Percentiles rank a stretch among this genome's conserved stretches.
These are phyloP conservation scores for Tripterygium wilfordii DNA, from an alignment of 177 flowering plant species.

Conservation along the genomic window DNA sequence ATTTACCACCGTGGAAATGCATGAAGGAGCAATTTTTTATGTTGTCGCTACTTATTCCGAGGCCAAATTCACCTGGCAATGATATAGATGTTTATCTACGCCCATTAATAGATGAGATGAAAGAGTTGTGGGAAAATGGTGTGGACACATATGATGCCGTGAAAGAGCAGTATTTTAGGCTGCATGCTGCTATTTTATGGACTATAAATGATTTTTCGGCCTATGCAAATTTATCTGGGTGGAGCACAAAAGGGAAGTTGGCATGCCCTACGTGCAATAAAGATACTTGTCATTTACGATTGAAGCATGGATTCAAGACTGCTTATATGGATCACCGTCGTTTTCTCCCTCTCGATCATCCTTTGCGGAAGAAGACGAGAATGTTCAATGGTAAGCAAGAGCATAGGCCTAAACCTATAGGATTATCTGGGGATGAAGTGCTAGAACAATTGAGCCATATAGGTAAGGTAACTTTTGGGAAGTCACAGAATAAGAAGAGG, in stretches of 20 bases:
- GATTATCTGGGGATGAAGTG: too few species aligned
- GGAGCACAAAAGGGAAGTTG: background rate
- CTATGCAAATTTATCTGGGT: background rate
- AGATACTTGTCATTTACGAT: background rate
- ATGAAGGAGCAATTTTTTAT: background rate
- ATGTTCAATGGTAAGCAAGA: too few species aligned
- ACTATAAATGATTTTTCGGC: conserved; percentile 3
- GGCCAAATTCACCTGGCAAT: background rate
- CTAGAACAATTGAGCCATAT: too few species aligned
- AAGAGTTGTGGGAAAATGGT: background rate
- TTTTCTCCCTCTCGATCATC: too few species aligned
- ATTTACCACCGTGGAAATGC: background rate
- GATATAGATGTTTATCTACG: background rate
- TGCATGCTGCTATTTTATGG: background rate
- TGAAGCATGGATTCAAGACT: background rate
- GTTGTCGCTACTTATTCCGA: background rate
- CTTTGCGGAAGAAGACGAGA: too few species aligned
- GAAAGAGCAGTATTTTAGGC: background rate
- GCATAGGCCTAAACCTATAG: too few species aligned
- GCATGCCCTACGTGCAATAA: background rate
- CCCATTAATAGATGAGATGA: conserved; percentile 1
- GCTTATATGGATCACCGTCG: background rate
- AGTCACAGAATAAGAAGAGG: background rate
- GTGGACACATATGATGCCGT: background rate
- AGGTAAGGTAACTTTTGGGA: too few species aligned